Base-by-base conservation (phyloP, 805 yeast genomes). In the Candida methanosorbosa region DNA sequence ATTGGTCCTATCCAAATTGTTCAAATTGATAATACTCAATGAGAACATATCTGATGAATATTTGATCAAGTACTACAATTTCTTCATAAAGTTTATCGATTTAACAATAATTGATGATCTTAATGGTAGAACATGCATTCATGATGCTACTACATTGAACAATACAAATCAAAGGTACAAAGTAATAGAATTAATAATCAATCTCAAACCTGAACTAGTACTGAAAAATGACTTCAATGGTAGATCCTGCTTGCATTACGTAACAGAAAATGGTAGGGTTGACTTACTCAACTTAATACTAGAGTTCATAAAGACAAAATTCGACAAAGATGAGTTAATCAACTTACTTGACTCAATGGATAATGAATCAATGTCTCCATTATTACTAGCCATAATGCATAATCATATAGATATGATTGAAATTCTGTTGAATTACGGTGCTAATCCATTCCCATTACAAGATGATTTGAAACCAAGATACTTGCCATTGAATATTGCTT, bases 221-320 rank as follows among this genome's bases (percentile, higher is more conserved):
- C 13, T 54, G 5, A 52, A 59, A 13, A 72, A 68, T 47, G 94
- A 83, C 54, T 65, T 72, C 32, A 74, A 76, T 44, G 94, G 94
- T 4, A 70, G 90, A 42, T 77, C 81, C 2, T 88, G 97, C 17
- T 60, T 92, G 14, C 97, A 90, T 56, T 86, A 87, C 52, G 94
- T 95, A 5, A 71, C 94, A 3, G 79, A 74, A 39, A 47, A 63
- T 34, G 79, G 78, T 0, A 63, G 72, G 40, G 48, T 57, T 23
- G 71, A 66, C 27, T 50, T 71, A 18, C 59, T 72, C 14, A 43
- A 46, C 18, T 40, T 45, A 4, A 46, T 70, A 3, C 45, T 71
- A 23, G 48, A 63, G n/a, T 37, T 44, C 61, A 6, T 33, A 57
- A 18, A 41, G 52, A 31, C 43, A 48, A 5, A 45, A 61, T 2